Base-by-base conservation (phyloP, 1,284 basidiomycete genomes). In the Puccinia polysora region DNA sequence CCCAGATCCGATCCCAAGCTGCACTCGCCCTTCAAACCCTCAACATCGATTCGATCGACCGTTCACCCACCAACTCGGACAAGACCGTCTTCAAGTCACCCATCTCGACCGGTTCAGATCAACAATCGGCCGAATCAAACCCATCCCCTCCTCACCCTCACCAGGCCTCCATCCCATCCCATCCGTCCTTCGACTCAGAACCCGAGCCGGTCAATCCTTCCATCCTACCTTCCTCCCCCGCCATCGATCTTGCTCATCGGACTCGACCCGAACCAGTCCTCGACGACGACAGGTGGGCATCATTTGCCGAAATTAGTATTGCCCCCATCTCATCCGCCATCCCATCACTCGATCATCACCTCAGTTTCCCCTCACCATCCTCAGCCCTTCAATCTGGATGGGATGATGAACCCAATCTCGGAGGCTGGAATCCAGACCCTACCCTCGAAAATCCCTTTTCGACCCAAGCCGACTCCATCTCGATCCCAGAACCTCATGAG, bases 341-440 rank as follows among this genome's bases (percentile, higher is more conserved):
- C 40, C 38, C 52, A 28, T 68, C 47, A 12, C 45, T 38, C 30
- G 6, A 30, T 32, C 20, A 23, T 28, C 20, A 14, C 8, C 30
- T 43, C 40, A 47, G 36, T 25, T 34, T 18, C n/a, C 28, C 45
- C n/a, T 5, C 18, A 69, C 2, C 20, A 20, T n/a, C 36, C n/a
- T 47, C 59, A 25, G 38, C 59, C 59, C 43, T 62, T 25, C 40
- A 45, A 30, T 62, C 59, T n/a, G 65, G 50, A 4, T 69, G 65
- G 65, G 25, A 69, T 59, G 65, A 55, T 25, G 45, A 56, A n/a
- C 47, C 65, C 18, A 38, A 55, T 58, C 65, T 69, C 23, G 55
- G 38, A 15, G 65, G 56, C 18, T 69, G 65, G 65, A 55, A 59
- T 20, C 58, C 30, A 36, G 53, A 55, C 10, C 53, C 50, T 18